Base-by-base conservation (phyloP, 192 early-diverging fungal genomes). In the Coemansia sp. region DNA sequence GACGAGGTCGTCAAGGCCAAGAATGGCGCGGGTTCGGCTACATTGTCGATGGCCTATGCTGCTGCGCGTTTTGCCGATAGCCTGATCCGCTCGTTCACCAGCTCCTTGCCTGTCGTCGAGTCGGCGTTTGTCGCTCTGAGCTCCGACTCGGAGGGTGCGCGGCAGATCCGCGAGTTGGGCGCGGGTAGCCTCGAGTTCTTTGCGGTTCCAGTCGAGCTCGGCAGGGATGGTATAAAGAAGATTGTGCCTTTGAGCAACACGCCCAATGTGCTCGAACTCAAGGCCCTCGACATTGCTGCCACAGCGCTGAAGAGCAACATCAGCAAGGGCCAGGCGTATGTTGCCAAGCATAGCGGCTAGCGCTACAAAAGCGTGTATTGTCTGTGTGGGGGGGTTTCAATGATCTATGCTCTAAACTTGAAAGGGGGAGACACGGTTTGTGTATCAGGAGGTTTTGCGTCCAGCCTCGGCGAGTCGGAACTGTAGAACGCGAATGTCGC, bases 1-100 rank as follows among this genome's bases (percentile, higher is more conserved):
- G 95, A 98, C 61, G 95, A 98, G 65, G 92, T 98, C 43, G 95
- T 98, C 67, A 89, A 98, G 82, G 95, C 95, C 62, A 98, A 98
- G 82, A 83, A 90, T 74, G 94, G 94, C 47, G 79, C 81, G 17
- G 91, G 88, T 30, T 85, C 84, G 20, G 88, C 90, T 26, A 90
- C 88, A 3, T 76, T 92, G 26, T 89, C 87, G 28, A 90, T 91
- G 90, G 87, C 89, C 27, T 82, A 76, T 19, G 86, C 88, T 39
- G 88, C 82, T 36, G 90, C 90, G n/a, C 82, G 90, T 36, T 94
- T 98, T 77, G 79, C 90, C 47, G 75, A 85, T 63, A 83, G 83
- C 16, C 76, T 98, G 55, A 66, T 98, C 23, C 77, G 82, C 27
- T 88, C 91, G 38, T 54, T 78, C 39, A 65, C 67, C n/a, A 73